Evolutionary conservation across 306 rosid species (phyloP).

Genomic region (Pyrus betulifolia): DNA sequence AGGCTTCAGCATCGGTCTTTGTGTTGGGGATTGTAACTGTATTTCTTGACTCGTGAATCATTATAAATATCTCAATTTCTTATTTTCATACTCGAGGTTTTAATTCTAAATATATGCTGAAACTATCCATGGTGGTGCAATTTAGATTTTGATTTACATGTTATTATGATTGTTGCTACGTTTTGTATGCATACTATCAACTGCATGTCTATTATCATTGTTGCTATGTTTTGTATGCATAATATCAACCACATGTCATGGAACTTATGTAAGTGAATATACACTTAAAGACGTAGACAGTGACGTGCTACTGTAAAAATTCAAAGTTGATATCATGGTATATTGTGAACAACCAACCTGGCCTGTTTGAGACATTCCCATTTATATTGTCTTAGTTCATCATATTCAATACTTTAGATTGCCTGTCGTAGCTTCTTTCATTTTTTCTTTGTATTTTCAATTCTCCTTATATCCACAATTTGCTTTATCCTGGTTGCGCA

Average conservation of each 20-base stretch:
- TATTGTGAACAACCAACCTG: background rate
- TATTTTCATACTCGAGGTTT: background rate
- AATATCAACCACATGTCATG: no score
- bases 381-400: background rate
- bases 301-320: background rate
- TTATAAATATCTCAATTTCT: background rate
- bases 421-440: background rate
- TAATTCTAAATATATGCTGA: background rate
- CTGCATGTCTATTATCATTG: background rate
- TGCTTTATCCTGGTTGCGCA: constrained; percentile 5
- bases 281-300: background rate
- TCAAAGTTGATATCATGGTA: background rate
- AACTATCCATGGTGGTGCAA: background rate
- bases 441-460: background rate
- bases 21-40: background rate
- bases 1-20: background rate
- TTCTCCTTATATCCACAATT: constrained; percentile 1
- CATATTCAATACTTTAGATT: background rate
- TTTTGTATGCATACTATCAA: background rate
- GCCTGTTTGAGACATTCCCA: background rate
- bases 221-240: background rate
- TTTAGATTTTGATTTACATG: background rate
- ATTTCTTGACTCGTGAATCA: background rate
- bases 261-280: background rate
- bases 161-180: background rate